phyloP scores from a whole-genome alignment of 2,329 filamentous ascomycete species.

The Pseudodiploospora longispora region DNA sequence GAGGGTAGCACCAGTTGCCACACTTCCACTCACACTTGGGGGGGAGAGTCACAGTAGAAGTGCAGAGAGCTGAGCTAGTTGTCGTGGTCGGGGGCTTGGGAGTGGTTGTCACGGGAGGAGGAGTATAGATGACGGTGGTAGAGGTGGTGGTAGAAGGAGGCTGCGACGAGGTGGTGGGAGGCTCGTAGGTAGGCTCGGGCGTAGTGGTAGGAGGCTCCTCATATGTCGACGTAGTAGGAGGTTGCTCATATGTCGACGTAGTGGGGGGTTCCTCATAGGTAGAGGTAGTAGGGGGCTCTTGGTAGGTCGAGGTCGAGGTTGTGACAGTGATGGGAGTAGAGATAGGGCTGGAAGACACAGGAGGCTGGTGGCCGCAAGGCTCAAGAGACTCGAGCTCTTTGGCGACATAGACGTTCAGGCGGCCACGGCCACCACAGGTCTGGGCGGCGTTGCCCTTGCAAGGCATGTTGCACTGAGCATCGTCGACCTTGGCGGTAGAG shows the following conservation, averaged over 20 bases:
- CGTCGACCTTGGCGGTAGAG: conserved; percentile 27
- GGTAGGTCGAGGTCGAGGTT: conserved; percentile 7
- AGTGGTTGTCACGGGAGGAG: conserved; percentile 17
- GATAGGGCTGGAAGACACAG: conserved; percentile 7
- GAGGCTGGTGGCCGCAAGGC: conserved; percentile 35
- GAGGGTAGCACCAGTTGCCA: conserved; percentile 45
- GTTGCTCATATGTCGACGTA: not conserved
- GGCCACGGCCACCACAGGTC: conserved; percentile 35
- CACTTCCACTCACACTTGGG: conserved; percentile 46
- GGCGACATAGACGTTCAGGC: conserved; percentile 39
- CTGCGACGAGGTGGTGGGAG: not conserved
- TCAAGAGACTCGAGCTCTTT: conserved; percentile 40
- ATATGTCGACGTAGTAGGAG: conserved; percentile 5
- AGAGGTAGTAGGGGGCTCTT: conserved; percentile 10
- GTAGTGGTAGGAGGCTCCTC: conserved; percentile 5
- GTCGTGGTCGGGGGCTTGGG: conserved; percentile 20
- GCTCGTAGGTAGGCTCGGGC: not conserved
- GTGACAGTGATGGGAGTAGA: conserved; percentile 8
- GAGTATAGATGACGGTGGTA: conserved; percentile 17
- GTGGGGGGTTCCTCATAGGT: not conserved
- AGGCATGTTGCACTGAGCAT: conserved; percentile 37
- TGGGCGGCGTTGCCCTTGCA: conserved; percentile 40
- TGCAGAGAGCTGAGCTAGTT: conserved; percentile 36
- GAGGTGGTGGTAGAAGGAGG: conserved; percentile 3
- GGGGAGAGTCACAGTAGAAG: conserved; percentile 35